Percentiles rank a stretch among this genome's conserved stretches.
These are phyloP conservation scores for Lactarius evosmus DNA, from an alignment of 768 basidiomycete species.

Conservation along the genomic window DNA sequence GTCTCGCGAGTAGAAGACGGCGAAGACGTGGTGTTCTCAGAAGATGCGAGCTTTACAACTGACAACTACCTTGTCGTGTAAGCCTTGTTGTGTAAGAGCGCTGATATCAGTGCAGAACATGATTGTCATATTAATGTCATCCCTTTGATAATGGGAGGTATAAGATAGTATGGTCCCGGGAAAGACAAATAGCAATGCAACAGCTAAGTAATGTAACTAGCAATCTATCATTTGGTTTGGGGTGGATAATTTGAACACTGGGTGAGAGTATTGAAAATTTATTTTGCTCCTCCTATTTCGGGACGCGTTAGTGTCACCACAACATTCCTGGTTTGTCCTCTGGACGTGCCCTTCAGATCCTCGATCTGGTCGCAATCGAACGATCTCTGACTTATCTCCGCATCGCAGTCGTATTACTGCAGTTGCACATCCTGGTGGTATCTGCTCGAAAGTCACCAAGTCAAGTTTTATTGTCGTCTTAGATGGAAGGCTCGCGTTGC, in stretches of 20 bases:
- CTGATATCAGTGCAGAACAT: constrained; percentile 3
- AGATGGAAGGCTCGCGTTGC: not conserved
- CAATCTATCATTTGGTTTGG: not conserved
- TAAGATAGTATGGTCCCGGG: not conserved
- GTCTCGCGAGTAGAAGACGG: constrained; percentile 53
- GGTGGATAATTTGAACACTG: not conserved
- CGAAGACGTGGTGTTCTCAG: constrained; percentile 51
- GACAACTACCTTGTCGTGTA: constrained; percentile 49
- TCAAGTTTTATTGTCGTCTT: not conserved
- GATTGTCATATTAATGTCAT: constrained; percentile 4
- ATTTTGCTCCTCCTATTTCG: not conserved
- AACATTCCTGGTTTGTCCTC: too few species aligned
- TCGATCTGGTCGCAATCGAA: not conserved
- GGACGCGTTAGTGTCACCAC: not conserved
- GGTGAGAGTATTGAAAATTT: not conserved
- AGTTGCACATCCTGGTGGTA: not conserved
- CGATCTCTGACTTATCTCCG: constrained; percentile 23
- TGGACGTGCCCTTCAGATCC: not conserved
- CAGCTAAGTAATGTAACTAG: not conserved
- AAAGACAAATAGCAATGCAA: not conserved
- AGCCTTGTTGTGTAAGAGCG: constrained; percentile 3
- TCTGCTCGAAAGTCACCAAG: constrained; percentile 3
- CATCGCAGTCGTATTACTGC: not conserved
- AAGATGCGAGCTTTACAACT: constrained; percentile 48
- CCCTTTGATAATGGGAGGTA: not conserved